Conservation (phyloP, 768 basidiomycete species). For the Suillus paluster region DNA sequence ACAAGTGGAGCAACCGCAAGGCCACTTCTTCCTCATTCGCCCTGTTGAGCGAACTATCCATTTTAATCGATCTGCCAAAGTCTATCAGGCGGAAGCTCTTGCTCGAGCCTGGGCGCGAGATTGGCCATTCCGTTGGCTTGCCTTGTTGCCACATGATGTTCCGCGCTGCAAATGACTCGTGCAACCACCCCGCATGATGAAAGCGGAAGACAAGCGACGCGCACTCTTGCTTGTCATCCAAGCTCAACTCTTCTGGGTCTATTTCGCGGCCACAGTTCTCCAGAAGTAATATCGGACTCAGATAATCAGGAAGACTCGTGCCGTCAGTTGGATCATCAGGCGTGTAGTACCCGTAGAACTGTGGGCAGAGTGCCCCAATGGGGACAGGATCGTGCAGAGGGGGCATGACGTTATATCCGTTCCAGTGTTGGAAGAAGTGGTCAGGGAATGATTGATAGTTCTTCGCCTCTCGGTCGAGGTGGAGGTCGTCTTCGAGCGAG, state of each 20-base stretch:
- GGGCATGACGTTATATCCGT: conserved; percentile 25
- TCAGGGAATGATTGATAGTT: conserved; percentile 34
- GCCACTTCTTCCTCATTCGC: background rate
- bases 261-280: conserved; percentile 52
- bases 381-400: conserved; percentile 48
- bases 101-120: conserved; percentile 1
- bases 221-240: conserved; percentile 47
- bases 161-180: conserved; percentile 45
- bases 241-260: conserved; percentile 25
- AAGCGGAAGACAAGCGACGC: conserved; percentile 44
- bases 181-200: conserved; percentile 42
- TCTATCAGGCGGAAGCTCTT: conserved; percentile 55
- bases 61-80: conserved; percentile 44
- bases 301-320: conserved; percentile 15
- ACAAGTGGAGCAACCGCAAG: background rate
- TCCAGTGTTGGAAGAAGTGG: conserved; percentile 31
- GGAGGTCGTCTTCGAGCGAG: conserved; percentile 40
- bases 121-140: conserved; percentile 37
- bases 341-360: conserved; percentile 66
- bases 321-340: conserved; percentile 28
- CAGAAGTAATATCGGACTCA: conserved; percentile 49
- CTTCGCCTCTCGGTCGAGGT: conserved; percentile 37
- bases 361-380: conserved; percentile 56
- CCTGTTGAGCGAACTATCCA: background rate
- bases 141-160: conserved; percentile 52